Base-by-base conservation (phyloP, 2,329 filamentous ascomycete species). In the Arthrobotrys pseudoclavata region DNA sequence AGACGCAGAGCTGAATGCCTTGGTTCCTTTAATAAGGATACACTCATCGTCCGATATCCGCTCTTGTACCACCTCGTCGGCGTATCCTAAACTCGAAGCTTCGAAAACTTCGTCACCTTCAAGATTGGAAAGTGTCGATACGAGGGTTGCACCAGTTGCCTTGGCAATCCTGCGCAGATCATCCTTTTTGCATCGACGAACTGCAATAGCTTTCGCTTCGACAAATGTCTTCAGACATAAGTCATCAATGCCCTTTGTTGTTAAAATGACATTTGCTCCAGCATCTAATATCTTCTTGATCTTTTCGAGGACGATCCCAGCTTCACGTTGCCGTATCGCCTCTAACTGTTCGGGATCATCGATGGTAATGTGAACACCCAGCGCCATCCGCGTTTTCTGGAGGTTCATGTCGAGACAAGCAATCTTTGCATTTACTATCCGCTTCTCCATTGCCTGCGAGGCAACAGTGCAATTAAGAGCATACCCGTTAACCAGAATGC, bases 81-180 rank as follows among this genome's bases (percentile, higher is more conserved):
- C 96, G 80, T 93, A 88, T 76, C 96, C 96, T 42, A 99, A 88
- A 83, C 93, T 92, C 47, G 94, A 94, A 22, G 93, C 86, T 81
- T 99, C 96, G 82, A 98, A 99, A 83, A 92, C 93, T 86, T 99
- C 96, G 83, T 99, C 96, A 75, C 96, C 96, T 83, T 99, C 98
- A 80, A 99, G 87, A 84, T 99, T 96, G 3, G 96, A 98, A 57
- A 99, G 87, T 6, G 94, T 95, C 87, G 92, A 95, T 81, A 99
- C 89, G 72, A 99, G 87, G 18, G 94, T 97, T 20, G 95, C 96
- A 71, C 96, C 96, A 5, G 96, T 97, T 4, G 96, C 96, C 86
- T 92, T 97, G 76, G 96, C 96, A 85, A 99, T 98, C 82, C 96
- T 91, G 83, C 96, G 89, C 78, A 99, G 87, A 83, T 99, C 96